Conservation (phyloP, 2,329 filamentous ascomycete species). For the Talaromyces pinophilus region DNA sequence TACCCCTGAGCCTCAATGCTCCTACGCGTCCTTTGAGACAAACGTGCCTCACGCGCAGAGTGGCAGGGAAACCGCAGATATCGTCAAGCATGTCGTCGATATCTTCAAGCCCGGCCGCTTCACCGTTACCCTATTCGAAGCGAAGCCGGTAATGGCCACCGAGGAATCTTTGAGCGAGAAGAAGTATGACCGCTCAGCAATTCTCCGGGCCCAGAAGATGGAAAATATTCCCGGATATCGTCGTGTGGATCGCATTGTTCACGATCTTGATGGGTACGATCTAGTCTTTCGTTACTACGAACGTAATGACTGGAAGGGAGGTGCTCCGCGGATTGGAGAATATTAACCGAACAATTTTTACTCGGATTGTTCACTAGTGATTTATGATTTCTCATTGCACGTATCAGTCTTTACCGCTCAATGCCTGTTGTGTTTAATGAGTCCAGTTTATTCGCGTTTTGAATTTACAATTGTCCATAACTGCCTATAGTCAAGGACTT, state of each 20-base stretch:
- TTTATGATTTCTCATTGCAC: constrained; percentile 6
- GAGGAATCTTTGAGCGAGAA: constrained; percentile 42
- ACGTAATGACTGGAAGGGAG: constrained; percentile 75
- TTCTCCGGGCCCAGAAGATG: constrained; percentile 57
- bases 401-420: constrained; percentile 15
- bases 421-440: constrained; percentile 10
- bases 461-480: constrained; percentile 4
- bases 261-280: constrained; percentile 96
- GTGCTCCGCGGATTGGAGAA: constrained; percentile 64
- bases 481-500: neutral
- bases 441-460: neutral
- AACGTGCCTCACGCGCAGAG: constrained; percentile 90
- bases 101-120: constrained; percentile 99
- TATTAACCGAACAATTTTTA: neutral
- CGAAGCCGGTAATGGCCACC: constrained; percentile 61
- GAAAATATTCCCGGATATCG: constrained; percentile 84
- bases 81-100: constrained; percentile 88
- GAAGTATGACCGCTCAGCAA: constrained; percentile 43
- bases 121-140: constrained; percentile 94
- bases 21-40: constrained; percentile 97
- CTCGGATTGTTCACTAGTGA: neutral
- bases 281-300: constrained; percentile 97
- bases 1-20: constrained; percentile 94
- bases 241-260: constrained; percentile 89
- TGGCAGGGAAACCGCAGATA: constrained; percentile 82